Evolutionary conservation across 2,329 filamentous ascomycete genomes (phyloP).

Genomic region (Alternaria alternata): DNA sequence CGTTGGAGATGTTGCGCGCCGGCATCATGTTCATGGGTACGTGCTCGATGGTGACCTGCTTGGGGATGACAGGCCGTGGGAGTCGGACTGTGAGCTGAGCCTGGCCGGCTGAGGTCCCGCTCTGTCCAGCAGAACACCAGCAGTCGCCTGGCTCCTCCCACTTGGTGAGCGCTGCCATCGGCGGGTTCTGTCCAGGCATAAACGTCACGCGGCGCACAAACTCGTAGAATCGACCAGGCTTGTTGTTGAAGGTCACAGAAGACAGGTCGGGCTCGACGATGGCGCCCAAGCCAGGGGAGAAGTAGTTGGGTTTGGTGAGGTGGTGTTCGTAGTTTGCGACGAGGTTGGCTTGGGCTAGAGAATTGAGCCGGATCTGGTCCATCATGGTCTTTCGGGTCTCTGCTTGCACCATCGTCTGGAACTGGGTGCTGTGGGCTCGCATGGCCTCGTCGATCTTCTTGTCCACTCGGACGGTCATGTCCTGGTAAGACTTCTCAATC

Average conservation of each 20-base stretch:
- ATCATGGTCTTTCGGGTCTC: conserved; percentile 45
- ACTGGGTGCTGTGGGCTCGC: conserved; percentile 25
- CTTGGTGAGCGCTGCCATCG: conserved; percentile 65
- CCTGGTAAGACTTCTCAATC: conserved; percentile 34
- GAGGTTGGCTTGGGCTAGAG: conserved; percentile 43
- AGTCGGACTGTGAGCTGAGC: conserved; percentile 69
- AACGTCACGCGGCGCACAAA: conserved; percentile 24
- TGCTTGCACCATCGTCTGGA: conserved; percentile 24
- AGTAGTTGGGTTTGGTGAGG: conserved; percentile 71
- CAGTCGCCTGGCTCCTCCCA: conserved; percentile 87
- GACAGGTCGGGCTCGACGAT: conserved; percentile 66
- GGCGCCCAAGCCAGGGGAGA: conserved; percentile 72
- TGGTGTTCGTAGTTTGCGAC: conserved; percentile 43
- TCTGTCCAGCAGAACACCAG: conserved; percentile 73
- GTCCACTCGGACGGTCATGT: conserved; percentile 32
- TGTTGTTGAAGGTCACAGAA: conserved; percentile 59
- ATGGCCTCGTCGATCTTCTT: conserved; percentile 32
- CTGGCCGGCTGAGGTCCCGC: conserved; percentile 58
- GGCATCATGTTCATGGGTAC: conserved; percentile 51
- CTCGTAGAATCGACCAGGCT: conserved; percentile 17
- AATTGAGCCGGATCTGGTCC: conserved; percentile 41
- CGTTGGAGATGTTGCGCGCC: conserved; percentile 48
- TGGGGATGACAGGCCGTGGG: conserved; percentile 48
- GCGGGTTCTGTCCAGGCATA: conserved; percentile 47
- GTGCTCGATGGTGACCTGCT: conserved; percentile 57